Evolutionary conservation across 2,329 filamentous ascomycete species (phyloP), one percentile per base, ranked within the genome.

Genomic region (Remersonia thermophila): DNA sequence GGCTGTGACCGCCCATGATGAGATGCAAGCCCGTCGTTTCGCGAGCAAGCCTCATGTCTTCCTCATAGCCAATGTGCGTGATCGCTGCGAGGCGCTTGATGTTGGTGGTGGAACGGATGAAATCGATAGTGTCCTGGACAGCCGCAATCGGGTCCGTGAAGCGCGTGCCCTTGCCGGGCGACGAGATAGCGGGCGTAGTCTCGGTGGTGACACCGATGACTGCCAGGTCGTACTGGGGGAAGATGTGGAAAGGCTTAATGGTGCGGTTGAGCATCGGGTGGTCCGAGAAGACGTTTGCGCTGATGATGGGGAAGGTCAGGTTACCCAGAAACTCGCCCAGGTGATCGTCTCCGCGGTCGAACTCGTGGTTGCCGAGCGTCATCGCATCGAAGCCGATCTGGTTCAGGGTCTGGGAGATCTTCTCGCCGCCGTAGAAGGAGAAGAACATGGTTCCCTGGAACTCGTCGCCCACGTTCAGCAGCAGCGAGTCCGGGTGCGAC

Each of bases 381-480:
- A 80, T 80, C 47, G 69, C 73, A 42, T 78, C 71, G 45, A 80
- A 78, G n/a, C 67, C 66, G 33, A 80, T 58, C 51, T 75, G 65
- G 43, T 81, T 81, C 41, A 80, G 56, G 0, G 71, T 75, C 48
- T 77, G 68, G 33, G 74, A 73, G 43, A 80, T 80, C 63, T 80
- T 80, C 58, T 78, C 73, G 16, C 73, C 72, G 12, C 69, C 69
- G 48, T 80, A 80, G 53, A 69, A 79, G 3, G 67, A 67, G 57
- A 77, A 80, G 60, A 78, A 80, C 7, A 80, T 61, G 0, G 77
- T 80, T 36, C 77, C 76, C 47, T 80, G 72, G 51, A 80, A 80
- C 51, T 80, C 77, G 46, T 80, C 77, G n/a, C 77, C 77, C 2
- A 69, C 71, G 38, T 80, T 77, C 31, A 80, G 58, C 58, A 73